phyloP scores from a whole-genome alignment of 352 stramenopile species.

The Globisporangium perplexum region DNA sequence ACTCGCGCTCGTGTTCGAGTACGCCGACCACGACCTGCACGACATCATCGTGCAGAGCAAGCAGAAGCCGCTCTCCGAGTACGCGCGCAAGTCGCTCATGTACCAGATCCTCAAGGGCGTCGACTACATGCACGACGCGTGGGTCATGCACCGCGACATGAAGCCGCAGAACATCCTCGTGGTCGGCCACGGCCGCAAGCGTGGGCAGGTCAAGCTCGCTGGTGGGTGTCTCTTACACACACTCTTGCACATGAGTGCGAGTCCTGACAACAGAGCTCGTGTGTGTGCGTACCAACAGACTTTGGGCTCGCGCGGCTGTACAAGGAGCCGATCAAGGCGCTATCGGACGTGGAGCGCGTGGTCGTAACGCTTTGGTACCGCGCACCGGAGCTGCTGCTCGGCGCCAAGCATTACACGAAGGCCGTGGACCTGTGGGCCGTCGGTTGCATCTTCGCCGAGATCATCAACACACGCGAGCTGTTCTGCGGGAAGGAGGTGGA shows the following conservation, averaged over 20 bases:
- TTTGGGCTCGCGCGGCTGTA: conserved; percentile 86
- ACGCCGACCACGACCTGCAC: conserved; percentile 86
- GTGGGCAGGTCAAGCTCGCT: conserved; percentile 80
- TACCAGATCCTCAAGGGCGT: conserved; percentile 91
- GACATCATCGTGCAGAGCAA: conserved; percentile 88
- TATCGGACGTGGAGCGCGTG: conserved; percentile 85
- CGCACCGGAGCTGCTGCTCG: conserved; percentile 92
- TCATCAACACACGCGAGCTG: conserved; percentile 82
- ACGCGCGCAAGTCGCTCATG: conserved; percentile 91
- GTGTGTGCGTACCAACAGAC: conserved; percentile 26
- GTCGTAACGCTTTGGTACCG: conserved; percentile 97
- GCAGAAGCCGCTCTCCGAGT: conserved; percentile 86
- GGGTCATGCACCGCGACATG: conserved; percentile 94
- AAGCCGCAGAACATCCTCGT: conserved; percentile 93
- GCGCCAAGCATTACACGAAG: conserved; percentile 91
- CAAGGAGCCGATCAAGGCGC: conserved; percentile 84
- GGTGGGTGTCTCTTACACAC: conserved; percentile 14
- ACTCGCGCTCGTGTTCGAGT: conserved; percentile 86
- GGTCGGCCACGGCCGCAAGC: conserved; percentile 75
- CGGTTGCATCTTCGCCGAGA: conserved; percentile 95
- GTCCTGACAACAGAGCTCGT: too few species aligned
- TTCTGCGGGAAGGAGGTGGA: conserved; percentile 88
- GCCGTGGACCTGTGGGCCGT: conserved; percentile 96
- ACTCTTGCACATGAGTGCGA: too few species aligned
- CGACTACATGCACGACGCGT: conserved; percentile 91